Evolutionary conservation across 2,329 filamentous ascomycete species (phyloP), one percentile per base, ranked within the genome.

Genomic region (Myriosclerotinia curreyana): DNA sequence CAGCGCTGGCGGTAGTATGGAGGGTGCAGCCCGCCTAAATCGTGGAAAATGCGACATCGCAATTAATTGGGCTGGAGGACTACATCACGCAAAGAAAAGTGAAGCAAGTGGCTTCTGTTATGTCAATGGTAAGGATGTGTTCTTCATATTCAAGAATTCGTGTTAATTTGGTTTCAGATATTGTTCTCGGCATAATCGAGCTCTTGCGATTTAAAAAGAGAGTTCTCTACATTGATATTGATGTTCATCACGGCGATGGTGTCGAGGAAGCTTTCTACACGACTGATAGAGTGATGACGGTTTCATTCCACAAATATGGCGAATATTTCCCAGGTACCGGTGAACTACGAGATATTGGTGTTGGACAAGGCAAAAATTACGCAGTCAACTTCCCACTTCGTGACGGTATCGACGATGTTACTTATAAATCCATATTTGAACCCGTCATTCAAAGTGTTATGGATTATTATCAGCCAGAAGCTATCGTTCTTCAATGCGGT

Each of bases 71-170:
- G 95, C 93, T 52, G 95, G 95, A 60, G 95, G 95, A 34, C 85
- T 99, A 55, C 95, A 99, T 77, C 95, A 99, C 76, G 95, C 95
- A 51, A 97, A 98, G 78, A 98, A 98, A 79, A 90, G 90, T 69
- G 92, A 97, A 79, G 95, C 95, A 66, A 94, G 89, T 71, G 95
- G 95, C 44, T 99, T 99, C 80, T 99, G 95, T 81, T 99, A 99
- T 76, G 91, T 98, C 71, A 99, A 99, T 76, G 94, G 91, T 85
- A 86, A 81, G 78, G 22, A 40, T n/a, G 42, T 20, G 6, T 9
- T 22, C 14, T 44, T 38, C 34, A 49, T 22, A n/a, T 9, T n/a
- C 46, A 25, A 11, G n/a, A n/a, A 66, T 67, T 64, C 70, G 49
- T 38, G 5, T 56, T 85, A 31, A 74, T 59, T 31, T 80, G 80